A percentile compares a stretch with the other conserved stretches of the same genome.
Evolutionary conservation across 75 land plant genomes (phyloP).

Genomic region (Chamaecyparis obtusa): DNA sequence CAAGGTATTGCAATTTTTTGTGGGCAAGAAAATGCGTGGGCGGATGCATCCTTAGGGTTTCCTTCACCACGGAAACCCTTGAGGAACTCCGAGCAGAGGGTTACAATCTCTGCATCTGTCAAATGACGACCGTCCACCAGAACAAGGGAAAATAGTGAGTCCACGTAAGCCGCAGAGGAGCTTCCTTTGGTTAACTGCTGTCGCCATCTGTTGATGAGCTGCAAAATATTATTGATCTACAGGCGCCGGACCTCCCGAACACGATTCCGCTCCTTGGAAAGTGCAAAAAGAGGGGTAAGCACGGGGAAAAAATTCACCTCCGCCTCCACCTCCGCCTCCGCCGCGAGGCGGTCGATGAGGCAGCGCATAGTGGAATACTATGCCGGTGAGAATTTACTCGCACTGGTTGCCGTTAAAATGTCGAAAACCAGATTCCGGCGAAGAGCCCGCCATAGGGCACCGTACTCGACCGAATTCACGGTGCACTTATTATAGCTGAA

Average conservation of each 20-base stretch:
- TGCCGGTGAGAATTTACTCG: conserved; percentile 37
- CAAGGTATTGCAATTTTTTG: too few species aligned
- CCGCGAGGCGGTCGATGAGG: conserved; percentile 36
- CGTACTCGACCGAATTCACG: too few species aligned
- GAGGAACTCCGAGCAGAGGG: conserved; percentile 64
- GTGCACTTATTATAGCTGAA: too few species aligned
- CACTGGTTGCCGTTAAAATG: too few species aligned
- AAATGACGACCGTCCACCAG: conserved; percentile 25
- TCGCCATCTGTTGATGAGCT: conserved; percentile 25
- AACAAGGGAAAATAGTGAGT: conserved; percentile 43
- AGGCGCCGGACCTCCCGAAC: conserved; percentile 32
- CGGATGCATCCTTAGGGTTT: conserved; percentile 72
- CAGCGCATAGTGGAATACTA: conserved; percentile 39
- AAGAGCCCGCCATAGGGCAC: too few species aligned
- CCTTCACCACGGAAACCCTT: conserved; percentile 69
- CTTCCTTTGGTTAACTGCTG: conserved; percentile 31
- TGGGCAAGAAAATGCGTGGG: too few species aligned
- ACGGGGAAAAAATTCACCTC: too few species aligned
- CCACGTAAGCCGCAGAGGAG: conserved; percentile 39
- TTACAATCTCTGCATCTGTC: conserved; percentile 62
- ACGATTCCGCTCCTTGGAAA: conserved; percentile 27
- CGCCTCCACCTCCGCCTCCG: conserved; percentile 11
- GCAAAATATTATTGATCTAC: conserved; percentile 44
- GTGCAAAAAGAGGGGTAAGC: too few species aligned
- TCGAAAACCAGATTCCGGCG: too few species aligned